Evolutionary conservation across 2,329 filamentous ascomycete genomes (phyloP), one percentile per base, ranked within the genome.

Genomic region (Drechslerella coelobrocha): DNA sequence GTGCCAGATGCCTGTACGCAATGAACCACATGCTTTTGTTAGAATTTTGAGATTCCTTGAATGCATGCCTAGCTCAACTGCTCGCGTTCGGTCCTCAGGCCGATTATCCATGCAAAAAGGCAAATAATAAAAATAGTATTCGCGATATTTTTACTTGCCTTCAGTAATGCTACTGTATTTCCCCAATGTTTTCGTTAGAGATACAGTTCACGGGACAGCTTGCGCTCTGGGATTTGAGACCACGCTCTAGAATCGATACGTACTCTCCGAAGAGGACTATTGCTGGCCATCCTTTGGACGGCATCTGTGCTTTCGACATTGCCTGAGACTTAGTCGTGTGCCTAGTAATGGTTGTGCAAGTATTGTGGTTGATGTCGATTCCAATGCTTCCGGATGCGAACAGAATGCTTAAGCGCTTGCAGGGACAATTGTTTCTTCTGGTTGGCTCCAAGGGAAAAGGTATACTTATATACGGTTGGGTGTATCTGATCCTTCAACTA

Each of bases 91-190:
- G 27, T 12, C 23, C n/a, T n/a, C n/a, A n/a, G n/a, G n/a, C n/a
- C n/a, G n/a, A n/a, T n/a, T n/a, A n/a, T n/a, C n/a, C n/a, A n/a
- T n/a, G n/a, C n/a, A n/a, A n/a, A n/a, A n/a, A n/a, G n/a, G n/a
- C n/a, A n/a, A n/a, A n/a, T n/a, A n/a, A n/a, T n/a, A n/a, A n/a
- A n/a, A n/a, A n/a, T n/a, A 26, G 23, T 8, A 50, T 50, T 26
- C 23, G 21, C n/a, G n/a, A n/a, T n/a, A n/a, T n/a, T 31, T 21
- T 23, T 37, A 26, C 57, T 54, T 53, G 41, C 66, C 52, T 71
- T 71, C 43, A 9, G 66, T 71, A 53, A 71, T 71, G 66, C 66
- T 71, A 37, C 66, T 71, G 23, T 63, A 68, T 31, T 39, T 21
- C 26, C 6, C 26, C 56, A 29, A 53, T 41, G 9, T 23, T 19